These are phyloP conservation scores for Diaporthe humulicola DNA, from an alignment of 2,329 filamentous ascomycete genomes.

Conservation along the genomic window DNA sequence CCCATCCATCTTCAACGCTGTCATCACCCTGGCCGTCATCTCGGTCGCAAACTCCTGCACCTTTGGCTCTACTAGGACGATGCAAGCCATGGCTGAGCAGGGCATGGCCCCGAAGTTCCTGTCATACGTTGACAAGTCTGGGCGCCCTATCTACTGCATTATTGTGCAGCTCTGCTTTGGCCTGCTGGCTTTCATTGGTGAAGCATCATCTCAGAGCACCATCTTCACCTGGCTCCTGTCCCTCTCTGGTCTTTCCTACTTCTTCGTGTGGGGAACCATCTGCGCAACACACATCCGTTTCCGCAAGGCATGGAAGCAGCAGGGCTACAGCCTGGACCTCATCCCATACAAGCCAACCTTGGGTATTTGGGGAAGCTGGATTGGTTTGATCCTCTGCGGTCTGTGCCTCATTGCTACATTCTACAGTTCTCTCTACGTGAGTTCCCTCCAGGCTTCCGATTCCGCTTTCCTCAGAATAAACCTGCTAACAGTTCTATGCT, in stretches of 20 bases:
- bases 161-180: constrained; percentile 67
- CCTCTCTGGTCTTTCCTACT: constrained; percentile 78
- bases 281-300: constrained; percentile 76
- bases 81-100: constrained; percentile 62
- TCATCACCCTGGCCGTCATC: constrained; percentile 65
- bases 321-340: constrained; percentile 65
- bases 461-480: not conserved
- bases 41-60: constrained; percentile 65
- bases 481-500: constrained; percentile 25
- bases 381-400: constrained; percentile 75
- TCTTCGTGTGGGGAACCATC: constrained; percentile 83
- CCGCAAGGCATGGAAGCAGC: constrained; percentile 70
- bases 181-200: constrained; percentile 69
- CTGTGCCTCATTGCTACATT: constrained; percentile 80
- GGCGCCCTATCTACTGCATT: constrained; percentile 70
- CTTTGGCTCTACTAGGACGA: constrained; percentile 64
- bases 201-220: constrained; percentile 55
- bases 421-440: constrained; percentile 73
- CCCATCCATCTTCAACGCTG: constrained; percentile 66
- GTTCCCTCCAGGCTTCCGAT: constrained; percentile 37
- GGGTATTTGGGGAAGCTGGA: constrained; percentile 77
- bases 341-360: constrained; percentile 61
- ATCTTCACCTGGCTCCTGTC: constrained; percentile 77
- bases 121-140: constrained; percentile 71
- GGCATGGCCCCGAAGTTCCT: constrained; percentile 69